Conservation (phyloP, 2,329 filamentous ascomycete genomes). For the Sarocladiaceae sp. region DNA sequence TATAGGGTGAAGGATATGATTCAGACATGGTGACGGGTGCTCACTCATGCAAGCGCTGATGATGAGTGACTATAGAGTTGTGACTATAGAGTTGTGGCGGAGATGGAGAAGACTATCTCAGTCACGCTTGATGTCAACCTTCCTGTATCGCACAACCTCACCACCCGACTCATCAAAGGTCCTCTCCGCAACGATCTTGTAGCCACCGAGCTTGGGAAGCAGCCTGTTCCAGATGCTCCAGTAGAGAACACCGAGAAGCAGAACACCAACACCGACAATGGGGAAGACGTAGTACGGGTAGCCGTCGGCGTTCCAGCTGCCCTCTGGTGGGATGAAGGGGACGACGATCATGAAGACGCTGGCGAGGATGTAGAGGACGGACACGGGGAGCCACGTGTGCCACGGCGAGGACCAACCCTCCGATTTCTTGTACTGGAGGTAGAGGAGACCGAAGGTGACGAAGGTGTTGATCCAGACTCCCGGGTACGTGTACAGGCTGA, state of each 20-base stretch:
- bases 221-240: conserved; percentile 48
- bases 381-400: conserved; percentile 42
- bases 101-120: neutral
- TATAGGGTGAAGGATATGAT: too few relatives aligned
- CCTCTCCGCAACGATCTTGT: conserved; percentile 40
- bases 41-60: too few relatives aligned
- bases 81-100: too few relatives aligned
- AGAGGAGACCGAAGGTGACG: conserved; percentile 44
- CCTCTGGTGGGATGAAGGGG: conserved; percentile 46
- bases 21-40: too few relatives aligned
- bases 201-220: conserved; percentile 41
- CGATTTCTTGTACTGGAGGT: conserved; percentile 41
- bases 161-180: conserved; percentile 30
- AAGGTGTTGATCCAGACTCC: conserved; percentile 48
- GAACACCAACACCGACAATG: conserved; percentile 44
- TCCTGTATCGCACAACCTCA: conserved; percentile 36
- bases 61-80: too few relatives aligned
- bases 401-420: conserved; percentile 49
- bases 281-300: conserved; percentile 54
- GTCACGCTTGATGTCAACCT: conserved; percentile 15
- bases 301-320: conserved; percentile 38
- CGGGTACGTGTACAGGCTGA: conserved; percentile 48
- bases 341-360: conserved; percentile 48
- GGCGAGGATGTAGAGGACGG: conserved; percentile 40
- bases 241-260: conserved; percentile 44